phyloP scores from a whole-genome alignment of 2,329 filamentous ascomycete species.

The Microsporum canis region DNA sequence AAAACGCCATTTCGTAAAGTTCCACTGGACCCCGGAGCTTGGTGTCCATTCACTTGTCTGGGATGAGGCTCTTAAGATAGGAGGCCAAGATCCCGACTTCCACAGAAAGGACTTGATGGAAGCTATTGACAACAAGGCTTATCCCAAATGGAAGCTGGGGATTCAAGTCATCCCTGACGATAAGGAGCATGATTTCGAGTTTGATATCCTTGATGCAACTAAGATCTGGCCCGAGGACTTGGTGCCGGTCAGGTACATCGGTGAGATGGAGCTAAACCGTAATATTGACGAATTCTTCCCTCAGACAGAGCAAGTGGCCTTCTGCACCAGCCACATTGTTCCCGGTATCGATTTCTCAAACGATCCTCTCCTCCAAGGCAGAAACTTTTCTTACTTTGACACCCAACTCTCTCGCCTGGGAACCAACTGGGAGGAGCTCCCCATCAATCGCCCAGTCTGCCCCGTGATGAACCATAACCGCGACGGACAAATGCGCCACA shows the following conservation, averaged over 20 bases:
- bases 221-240: conserved; percentile 76
- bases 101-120: conserved; percentile 66
- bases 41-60: conserved; percentile 67
- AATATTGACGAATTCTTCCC: conserved; percentile 75
- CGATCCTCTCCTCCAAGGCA: conserved; percentile 61
- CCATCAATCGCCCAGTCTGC: conserved; percentile 64
- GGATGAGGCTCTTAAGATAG: conserved; percentile 66
- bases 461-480: conserved; percentile 67
- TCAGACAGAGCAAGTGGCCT: conserved; percentile 71
- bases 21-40: conserved; percentile 61
- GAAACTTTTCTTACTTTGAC: conserved; percentile 51
- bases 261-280: conserved; percentile 65
- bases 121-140: conserved; percentile 60
- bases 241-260: conserved; percentile 64
- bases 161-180: conserved; percentile 66
- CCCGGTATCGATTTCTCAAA: conserved; percentile 68
- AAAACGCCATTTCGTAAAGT: conserved; percentile 64
- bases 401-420: conserved; percentile 56
- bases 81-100: conserved; percentile 67
- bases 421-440: conserved; percentile 64
- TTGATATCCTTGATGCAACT: conserved; percentile 74
- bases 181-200: conserved; percentile 66
- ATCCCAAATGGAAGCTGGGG: conserved; percentile 69
- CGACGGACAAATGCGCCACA: conserved; percentile 61
- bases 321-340: conserved; percentile 69